Percentiles rank a stretch among this genome's conserved stretches.
phyloP scores from a whole-genome alignment of 2,329 filamentous ascomycete species.

The Truncatella angustata region DNA sequence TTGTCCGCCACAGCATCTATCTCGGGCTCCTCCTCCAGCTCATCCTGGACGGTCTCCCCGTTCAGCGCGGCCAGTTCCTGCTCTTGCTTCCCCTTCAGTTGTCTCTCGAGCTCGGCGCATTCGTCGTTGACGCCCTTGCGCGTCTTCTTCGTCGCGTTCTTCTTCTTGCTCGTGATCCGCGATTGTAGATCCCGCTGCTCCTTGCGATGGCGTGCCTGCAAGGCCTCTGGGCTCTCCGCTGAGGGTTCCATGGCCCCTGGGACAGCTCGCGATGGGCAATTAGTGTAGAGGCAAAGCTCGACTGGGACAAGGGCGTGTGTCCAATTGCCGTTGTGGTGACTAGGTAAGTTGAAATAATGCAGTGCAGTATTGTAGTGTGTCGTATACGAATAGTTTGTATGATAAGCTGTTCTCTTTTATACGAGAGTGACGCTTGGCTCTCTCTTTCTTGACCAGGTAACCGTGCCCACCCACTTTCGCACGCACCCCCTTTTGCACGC shows the following conservation, averaged over 20 bases:
- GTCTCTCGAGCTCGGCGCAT: constrained; percentile 67
- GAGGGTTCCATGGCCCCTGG: neutral
- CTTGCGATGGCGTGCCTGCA: constrained; percentile 79
- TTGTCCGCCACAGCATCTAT: constrained; percentile 15
- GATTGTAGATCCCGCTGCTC: constrained; percentile 85
- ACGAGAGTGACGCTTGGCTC: too few relatives aligned
- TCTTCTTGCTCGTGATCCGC: constrained; percentile 92
- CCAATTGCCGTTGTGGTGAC: too few relatives aligned
- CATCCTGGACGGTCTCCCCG: constrained; percentile 20
- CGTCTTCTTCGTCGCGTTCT: constrained; percentile 87
- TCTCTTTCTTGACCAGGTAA: too few relatives aligned
- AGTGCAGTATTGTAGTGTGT: too few relatives aligned
- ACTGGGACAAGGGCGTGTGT: too few relatives aligned
- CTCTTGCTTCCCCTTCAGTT: constrained; percentile 65
- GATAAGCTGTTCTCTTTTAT: too few relatives aligned
- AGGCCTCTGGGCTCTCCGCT: constrained; percentile 65
- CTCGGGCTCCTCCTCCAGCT: constrained; percentile 9
- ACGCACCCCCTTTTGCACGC: too few relatives aligned
- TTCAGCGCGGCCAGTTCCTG: constrained; percentile 51
- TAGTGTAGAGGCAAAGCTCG: neutral
- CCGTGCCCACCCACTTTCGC: too few relatives aligned
- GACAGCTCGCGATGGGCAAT: neutral
- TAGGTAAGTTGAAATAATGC: too few relatives aligned
- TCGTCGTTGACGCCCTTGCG: constrained; percentile 73
- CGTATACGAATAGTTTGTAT: too few relatives aligned